Evolutionary conservation across 176 grass and related monocot genomes (phyloP).

Genomic region (Tillandsia leiboldiana): DNA sequence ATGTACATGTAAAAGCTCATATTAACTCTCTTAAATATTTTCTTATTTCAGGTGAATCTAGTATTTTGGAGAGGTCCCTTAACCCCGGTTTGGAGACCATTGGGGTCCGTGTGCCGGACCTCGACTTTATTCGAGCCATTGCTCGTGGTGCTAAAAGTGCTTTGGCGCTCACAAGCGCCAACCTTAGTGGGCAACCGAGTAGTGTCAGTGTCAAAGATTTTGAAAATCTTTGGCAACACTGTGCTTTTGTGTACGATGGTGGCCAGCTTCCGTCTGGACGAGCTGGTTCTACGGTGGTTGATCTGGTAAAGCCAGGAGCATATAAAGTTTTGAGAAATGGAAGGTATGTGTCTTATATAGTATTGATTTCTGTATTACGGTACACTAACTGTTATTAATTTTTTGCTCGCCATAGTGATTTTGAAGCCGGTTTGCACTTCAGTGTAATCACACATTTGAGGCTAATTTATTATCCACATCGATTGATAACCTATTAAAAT

Average conservation of each 20-base stretch:
- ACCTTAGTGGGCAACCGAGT: slow-evolving; percentile 60
- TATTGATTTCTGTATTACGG: background rate
- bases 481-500: no score
- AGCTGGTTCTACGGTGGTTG: slow-evolving; percentile 91
- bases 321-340: slow-evolving; percentile 87
- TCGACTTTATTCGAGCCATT: slow-evolving; percentile 63
- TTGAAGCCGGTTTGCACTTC: background rate
- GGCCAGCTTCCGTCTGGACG: slow-evolving; percentile 64
- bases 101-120: slow-evolving; percentile 70
- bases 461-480: no score
- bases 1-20: no score
- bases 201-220: slow-evolving; percentile 73
- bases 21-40: background rate
- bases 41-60: slow-evolving; percentile 21
- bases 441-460: no score
- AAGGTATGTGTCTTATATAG: slow-evolving; percentile 38
- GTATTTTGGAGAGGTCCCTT: slow-evolving; percentile 62
- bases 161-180: slow-evolving; percentile 87
- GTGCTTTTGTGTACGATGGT: slow-evolving; percentile 77
- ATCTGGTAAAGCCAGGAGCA: slow-evolving; percentile 50
- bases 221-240: slow-evolving; percentile 63
- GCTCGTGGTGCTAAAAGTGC: slow-evolving; percentile 71
- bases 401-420: background rate
- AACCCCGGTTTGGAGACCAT: slow-evolving; percentile 86
- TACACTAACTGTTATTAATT: slow-evolving; percentile 1